Percentiles rank a stretch among this genome's conserved stretches.
Conservation (phyloP, 2,329 filamentous ascomycete genomes). For the Aspergillus proliferans region DNA sequence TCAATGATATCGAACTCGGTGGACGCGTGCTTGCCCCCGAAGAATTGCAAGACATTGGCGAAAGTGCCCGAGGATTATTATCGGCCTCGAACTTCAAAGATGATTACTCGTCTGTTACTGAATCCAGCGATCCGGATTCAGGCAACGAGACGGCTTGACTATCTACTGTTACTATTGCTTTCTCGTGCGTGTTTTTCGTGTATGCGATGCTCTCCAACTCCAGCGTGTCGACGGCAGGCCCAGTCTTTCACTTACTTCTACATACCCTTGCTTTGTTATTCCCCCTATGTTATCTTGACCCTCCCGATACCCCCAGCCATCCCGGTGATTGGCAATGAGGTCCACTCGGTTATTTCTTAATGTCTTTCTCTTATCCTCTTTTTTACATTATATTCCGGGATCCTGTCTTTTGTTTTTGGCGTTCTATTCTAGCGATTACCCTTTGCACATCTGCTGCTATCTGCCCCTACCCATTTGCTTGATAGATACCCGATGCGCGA, state of each 20-base stretch:
- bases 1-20: constrained; percentile 74
- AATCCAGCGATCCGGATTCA: background rate
- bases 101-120: background rate
- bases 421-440: background rate
- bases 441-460: constrained; percentile 3
- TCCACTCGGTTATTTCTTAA: background rate
- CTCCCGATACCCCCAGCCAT: background rate
- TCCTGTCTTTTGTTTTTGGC: background rate
- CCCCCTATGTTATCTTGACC: background rate
- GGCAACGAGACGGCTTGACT: background rate
- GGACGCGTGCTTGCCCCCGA: constrained; percentile 70
- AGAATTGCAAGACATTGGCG: constrained; percentile 44
- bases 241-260: constrained; percentile 1
- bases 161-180: background rate
- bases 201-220: background rate
- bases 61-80: constrained; percentile 27
- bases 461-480: constrained; percentile 7
- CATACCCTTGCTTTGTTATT: background rate
- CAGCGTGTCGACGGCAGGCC: constrained; percentile 2
- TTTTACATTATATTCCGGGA: background rate
- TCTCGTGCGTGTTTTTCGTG: background rate
- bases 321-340: background rate
- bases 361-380: background rate
- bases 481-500: constrained; percentile 25
- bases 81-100: constrained; percentile 7